A percentile compares a stretch with the other conserved stretches of the same genome.
Conservation (phyloP, 768 basidiomycete species). For the Tricholomella constricta region DNA sequence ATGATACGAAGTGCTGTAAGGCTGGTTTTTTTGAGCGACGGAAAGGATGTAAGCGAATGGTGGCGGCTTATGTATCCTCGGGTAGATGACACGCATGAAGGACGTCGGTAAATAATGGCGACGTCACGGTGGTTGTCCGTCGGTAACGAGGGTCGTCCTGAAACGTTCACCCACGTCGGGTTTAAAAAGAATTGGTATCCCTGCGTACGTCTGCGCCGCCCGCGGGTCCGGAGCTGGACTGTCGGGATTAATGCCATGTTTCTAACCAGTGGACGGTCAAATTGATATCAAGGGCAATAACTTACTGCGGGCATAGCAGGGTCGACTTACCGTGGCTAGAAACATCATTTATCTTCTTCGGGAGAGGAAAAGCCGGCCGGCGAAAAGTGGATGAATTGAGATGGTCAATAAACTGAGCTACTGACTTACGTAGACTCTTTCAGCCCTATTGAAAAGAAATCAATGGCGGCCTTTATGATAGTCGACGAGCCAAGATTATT, state of each 20-base stretch:
- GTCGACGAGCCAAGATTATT: background rate
- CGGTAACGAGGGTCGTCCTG: no score
- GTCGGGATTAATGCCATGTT: constrained; percentile 1
- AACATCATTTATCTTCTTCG: background rate
- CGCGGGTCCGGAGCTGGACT: background rate
- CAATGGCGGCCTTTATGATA: background rate
- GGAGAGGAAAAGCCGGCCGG: background rate
- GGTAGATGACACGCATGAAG: background rate
- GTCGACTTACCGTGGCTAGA: background rate
- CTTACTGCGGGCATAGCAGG: background rate
- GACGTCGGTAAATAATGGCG: background rate
- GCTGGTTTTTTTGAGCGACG: background rate
- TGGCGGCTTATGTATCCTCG: background rate
- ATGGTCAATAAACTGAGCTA: no score
- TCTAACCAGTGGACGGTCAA: background rate
- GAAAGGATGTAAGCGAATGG: background rate
- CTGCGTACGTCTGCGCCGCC: background rate
- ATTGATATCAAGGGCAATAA: constrained; percentile 1
- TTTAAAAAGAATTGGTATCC: background rate
- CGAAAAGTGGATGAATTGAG: no score
- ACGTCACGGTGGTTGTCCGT: no score
- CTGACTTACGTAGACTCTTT: no score
- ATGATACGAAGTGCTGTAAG: no score
- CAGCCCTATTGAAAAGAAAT: background rate
- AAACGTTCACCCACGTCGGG: background rate